Percentiles rank a stretch among this genome's conserved stretches.
phyloP scores from a whole-genome alignment of 2,329 filamentous ascomycete species.

The Penicillium nordicum region DNA sequence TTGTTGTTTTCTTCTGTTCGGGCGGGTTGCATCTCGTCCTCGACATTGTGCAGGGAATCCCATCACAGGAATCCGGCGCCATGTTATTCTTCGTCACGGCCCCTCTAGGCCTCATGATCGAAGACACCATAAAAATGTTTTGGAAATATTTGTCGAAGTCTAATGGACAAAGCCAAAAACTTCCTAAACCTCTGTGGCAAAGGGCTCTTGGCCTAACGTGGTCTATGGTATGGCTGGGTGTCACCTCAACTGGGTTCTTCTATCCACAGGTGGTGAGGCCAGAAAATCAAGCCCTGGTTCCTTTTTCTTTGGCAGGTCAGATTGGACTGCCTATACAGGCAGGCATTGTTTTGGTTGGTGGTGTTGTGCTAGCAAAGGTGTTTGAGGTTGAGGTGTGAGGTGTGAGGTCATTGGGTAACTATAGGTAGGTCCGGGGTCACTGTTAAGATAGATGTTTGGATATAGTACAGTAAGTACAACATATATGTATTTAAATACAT shows the following conservation, averaged over 20 bases:
- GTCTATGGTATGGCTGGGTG: conserved; percentile 7
- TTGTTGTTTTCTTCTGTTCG: conserved; percentile 28
- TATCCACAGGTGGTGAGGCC: conserved; percentile 3
- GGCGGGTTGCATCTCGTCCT: conserved; percentile 21
- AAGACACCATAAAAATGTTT: conserved; percentile 24
- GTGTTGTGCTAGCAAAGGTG: conserved; percentile 1
- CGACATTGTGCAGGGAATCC: conserved; percentile 17
- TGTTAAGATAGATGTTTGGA: neutral
- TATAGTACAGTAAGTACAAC: too few relatives aligned
- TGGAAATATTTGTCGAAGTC: conserved; percentile 5
- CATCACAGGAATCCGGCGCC: conserved; percentile 16
- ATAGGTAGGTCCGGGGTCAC: neutral
- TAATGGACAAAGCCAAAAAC: neutral
- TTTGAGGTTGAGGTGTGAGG: conserved; percentile 10
- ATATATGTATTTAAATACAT: too few relatives aligned
- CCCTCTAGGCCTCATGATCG: conserved; percentile 27
- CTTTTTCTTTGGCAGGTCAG: neutral
- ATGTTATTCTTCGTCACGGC: conserved; percentile 25
- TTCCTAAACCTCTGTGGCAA: conserved; percentile 4
- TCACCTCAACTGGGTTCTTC: conserved; percentile 9
- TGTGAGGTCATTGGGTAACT: neutral
- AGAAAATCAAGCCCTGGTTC: conserved; percentile 4
- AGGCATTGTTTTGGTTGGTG: conserved; percentile 2
- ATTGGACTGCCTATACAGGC: conserved; percentile 2
- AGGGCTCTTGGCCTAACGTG: conserved; percentile 4